Evolutionary conservation across 768 basidiomycete genomes (phyloP), one percentile per base, ranked within the genome.

Genomic region (Austroboletus festivus): DNA sequence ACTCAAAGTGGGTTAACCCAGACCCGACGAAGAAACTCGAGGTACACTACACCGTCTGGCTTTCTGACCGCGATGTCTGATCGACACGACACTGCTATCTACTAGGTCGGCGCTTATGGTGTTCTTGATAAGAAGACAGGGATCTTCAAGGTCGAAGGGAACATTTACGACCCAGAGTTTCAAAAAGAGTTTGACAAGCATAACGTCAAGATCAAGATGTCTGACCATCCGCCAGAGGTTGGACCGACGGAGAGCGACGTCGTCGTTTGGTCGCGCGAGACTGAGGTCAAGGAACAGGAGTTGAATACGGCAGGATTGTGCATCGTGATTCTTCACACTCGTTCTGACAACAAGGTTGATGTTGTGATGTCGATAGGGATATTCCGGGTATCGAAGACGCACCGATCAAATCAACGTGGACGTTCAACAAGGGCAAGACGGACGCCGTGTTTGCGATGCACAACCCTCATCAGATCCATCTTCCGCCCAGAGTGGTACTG

Each of bases 1-100:
- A 67, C 13, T 65, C 61, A 18, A 71, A 71, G 52, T 71, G 64
- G 65, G 65, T 68, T 21, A 72, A 63, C 38, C 71, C 69, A 70
- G 67, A 72, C 34, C 68, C 69, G 0, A 58, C 60, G 9, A 53
- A 52, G 30, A 45, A 45, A 24, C 51, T 68, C 40, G 40, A 52
- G 45, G 68, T 67, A 30, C 22, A 60, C 52, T 20, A 42, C 38
- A 15, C 35, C 30, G 0, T 2, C 22, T 15, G 24, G 31, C 37
- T 35, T n/a, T n/a, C n/a, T n/a, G n/a, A n/a, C n/a, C n/a, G n/a
- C n/a, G n/a, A n/a, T n/a, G n/a, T n/a, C n/a, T n/a, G n/a, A n/a
- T n/a, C n/a, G n/a, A n/a, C n/a, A n/a, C 12, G 28, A 28, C 28
- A 6, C 28, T 28, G 28, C 5, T 33, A 41, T 42, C 31, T 8